Percentiles rank a stretch among this genome's conserved stretches.
Evolutionary conservation across 192 early-diverging fungal genomes (phyloP).

Genomic region (Coemansia sp.): DNA sequence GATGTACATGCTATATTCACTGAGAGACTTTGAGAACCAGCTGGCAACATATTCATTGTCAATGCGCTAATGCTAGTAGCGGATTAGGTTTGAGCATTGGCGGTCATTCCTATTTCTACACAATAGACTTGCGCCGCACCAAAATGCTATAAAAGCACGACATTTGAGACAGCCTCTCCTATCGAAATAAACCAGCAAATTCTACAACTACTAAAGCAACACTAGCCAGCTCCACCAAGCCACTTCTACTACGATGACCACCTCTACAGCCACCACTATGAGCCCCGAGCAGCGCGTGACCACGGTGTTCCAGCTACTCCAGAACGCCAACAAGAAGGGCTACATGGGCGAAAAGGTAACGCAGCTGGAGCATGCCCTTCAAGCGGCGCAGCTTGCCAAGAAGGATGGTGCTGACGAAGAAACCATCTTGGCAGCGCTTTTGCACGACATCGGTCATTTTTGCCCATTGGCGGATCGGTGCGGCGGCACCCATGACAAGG

Average conservation of each 20-base stretch:
- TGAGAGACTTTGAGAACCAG: neutral
- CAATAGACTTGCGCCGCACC: neutral
- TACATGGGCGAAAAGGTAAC: conserved; percentile 58
- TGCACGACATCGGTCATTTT: conserved; percentile 62
- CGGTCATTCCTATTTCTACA: neutral
- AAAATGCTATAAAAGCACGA: neutral
- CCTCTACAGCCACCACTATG: neutral
- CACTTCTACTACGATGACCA: neutral
- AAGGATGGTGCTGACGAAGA: conserved; percentile 52
- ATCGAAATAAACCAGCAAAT: neutral
- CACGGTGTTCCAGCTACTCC: conserved; percentile 51
- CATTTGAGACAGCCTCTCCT: neutral
- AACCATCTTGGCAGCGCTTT: conserved; percentile 54
- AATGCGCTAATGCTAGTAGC: neutral
- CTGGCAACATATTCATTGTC: neutral
- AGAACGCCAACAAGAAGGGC: conserved; percentile 50
- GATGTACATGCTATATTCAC: neutral
- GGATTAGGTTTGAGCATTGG: neutral
- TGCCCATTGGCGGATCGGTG: conserved; percentile 34
- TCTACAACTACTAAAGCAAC: neutral
- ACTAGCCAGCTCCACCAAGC: neutral
- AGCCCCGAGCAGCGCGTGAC: conserved; percentile 14
- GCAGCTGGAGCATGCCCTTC: conserved; percentile 57
- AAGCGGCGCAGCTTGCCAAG: conserved; percentile 51
- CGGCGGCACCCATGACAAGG: neutral